Conservation (phyloP, 306 rosid species). For the Quercus aquifolioides region DNA sequence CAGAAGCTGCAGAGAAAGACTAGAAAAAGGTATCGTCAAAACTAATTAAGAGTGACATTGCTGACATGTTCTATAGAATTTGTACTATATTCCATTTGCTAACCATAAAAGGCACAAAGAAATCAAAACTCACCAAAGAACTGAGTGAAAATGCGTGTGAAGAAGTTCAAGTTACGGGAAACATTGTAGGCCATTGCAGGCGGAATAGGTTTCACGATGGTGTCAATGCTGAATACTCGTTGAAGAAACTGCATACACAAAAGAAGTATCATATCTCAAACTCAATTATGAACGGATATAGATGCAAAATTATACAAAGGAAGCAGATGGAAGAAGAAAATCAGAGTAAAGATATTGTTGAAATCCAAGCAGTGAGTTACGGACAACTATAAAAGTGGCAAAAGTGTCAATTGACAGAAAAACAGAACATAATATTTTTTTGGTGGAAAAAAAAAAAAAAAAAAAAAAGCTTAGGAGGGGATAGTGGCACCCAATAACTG, state of each 20-base stretch:
- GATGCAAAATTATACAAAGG: neutral
- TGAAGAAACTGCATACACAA: constrained; percentile 71
- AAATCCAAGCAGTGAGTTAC: neutral
- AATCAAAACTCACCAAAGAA: constrained; percentile 70
- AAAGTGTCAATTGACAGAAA: neutral
- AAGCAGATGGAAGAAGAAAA: too few species aligned
- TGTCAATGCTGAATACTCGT: constrained; percentile 87
- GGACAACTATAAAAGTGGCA: neutral
- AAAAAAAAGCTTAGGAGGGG: too few species aligned
- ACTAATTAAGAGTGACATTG: neutral
- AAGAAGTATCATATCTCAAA: constrained; percentile 2
- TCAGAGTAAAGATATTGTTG: neutral
- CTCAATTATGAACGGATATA: neutral
- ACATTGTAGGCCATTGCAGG: constrained; percentile 75
- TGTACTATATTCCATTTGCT: neutral
- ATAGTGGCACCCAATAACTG: too few species aligned
- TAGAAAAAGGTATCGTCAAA: neutral
- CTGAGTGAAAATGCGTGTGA: constrained; percentile 95
- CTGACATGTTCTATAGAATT: neutral
- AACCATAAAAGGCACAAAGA: constrained; percentile 1
- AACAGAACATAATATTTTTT: neutral
- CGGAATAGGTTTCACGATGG: constrained; percentile 87
- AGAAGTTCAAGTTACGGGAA: constrained; percentile 93
- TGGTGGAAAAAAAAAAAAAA: too few species aligned
- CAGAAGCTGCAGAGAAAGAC: too few species aligned